Evolutionary conservation across 2,329 filamentous ascomycete genomes (phyloP).

Genomic region (Cordyceps farinosa): DNA sequence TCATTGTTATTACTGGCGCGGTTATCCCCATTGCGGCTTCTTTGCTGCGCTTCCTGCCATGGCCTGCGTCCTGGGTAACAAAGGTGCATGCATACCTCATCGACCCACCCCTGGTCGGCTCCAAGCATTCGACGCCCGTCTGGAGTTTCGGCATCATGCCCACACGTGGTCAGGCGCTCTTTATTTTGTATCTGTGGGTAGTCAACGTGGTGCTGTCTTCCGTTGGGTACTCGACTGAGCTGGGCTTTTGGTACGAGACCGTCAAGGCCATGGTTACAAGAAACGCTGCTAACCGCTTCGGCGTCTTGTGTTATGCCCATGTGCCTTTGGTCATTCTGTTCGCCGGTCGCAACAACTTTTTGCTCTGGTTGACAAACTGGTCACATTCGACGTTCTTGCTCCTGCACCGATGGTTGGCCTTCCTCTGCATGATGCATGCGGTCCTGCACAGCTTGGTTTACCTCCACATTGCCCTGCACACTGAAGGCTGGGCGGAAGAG

Average conservation of each 20-base stretch:
- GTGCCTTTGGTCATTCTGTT: conserved; percentile 43
- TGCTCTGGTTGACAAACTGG: conserved; percentile 47
- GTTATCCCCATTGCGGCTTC: conserved; percentile 29
- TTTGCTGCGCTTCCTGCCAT: conserved; percentile 29
- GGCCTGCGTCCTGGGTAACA: conserved; percentile 19
- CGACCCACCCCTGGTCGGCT: conserved; percentile 25
- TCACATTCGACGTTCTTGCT: conserved; percentile 43
- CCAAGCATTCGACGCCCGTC: conserved; percentile 21
- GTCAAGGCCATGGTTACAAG: conserved; percentile 28
- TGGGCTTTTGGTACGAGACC: conserved; percentile 29
- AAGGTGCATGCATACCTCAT: conserved; percentile 24
- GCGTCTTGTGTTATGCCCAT: conserved; percentile 38
- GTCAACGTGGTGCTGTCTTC: conserved; percentile 36
- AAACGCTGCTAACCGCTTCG: conserved; percentile 39
- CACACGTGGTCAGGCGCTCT: conserved; percentile 36
- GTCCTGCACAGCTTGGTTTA: conserved; percentile 44
- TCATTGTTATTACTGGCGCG: conserved; percentile 24
- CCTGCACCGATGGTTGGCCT: conserved; percentile 46
- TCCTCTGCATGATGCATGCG: conserved; percentile 42
- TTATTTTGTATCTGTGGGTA: conserved; percentile 37
- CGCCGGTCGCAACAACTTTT: conserved; percentile 44
- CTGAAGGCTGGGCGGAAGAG: conserved; percentile 27
- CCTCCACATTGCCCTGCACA: conserved; percentile 32
- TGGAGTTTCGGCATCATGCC: conserved; percentile 24
- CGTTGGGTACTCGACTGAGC: conserved; percentile 28